These are phyloP conservation scores for Thyridium curvatum DNA, from an alignment of 2,329 filamentous ascomycete genomes.

Conservation along the genomic window DNA sequence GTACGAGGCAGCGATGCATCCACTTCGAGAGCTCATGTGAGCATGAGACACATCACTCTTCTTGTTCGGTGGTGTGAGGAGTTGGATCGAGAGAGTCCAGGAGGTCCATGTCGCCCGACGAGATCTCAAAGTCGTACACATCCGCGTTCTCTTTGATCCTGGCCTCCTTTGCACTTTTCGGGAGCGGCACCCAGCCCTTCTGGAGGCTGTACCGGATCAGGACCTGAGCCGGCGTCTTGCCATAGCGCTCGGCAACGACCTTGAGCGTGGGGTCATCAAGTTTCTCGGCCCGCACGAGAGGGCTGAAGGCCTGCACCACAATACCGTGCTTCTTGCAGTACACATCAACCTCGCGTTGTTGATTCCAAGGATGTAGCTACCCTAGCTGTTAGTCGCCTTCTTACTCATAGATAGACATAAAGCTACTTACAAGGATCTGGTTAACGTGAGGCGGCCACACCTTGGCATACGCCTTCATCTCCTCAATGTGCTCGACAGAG, in stretches of 20 bases:
- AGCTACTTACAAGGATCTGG: neutral
- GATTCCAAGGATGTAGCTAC: constrained; percentile 62
- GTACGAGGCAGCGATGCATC: no score
- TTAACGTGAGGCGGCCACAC: neutral
- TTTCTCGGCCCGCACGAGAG: constrained; percentile 51
- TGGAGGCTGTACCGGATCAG: constrained; percentile 63
- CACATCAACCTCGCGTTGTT: constrained; percentile 48
- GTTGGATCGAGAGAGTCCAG: no score
- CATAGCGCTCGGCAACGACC: constrained; percentile 44
- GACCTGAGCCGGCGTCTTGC: constrained; percentile 58
- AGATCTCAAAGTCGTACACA: no score
- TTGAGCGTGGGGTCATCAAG: constrained; percentile 22
- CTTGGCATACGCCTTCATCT: constrained; percentile 28
- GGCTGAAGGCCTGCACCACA: constrained; percentile 58
- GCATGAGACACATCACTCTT: no score
- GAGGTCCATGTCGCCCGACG: no score
- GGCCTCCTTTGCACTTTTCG: neutral
- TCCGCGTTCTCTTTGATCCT: neutral
- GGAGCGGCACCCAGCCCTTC: constrained; percentile 21
- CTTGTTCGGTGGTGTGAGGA: no score
- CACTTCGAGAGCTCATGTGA: no score
- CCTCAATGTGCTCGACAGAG: constrained; percentile 50
- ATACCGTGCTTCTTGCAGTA: constrained; percentile 52
- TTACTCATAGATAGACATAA: no score
- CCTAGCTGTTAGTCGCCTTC: no score